Evolutionary conservation across 2,329 filamentous ascomycete genomes (phyloP).

Genomic region (Aspergillus terreus): DNA sequence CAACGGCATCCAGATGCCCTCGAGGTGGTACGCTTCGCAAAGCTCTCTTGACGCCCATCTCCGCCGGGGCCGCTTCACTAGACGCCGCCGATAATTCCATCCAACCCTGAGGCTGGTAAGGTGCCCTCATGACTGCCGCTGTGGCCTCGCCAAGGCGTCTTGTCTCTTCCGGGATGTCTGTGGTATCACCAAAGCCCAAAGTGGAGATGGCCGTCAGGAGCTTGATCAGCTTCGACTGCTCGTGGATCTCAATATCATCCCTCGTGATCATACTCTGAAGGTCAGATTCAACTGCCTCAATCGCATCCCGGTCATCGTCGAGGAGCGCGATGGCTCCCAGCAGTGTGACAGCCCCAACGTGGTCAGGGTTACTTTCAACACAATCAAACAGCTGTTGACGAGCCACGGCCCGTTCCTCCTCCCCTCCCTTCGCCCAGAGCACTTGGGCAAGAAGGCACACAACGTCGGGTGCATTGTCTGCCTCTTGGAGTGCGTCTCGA

Average conservation of each 20-base stretch:
- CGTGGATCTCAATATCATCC: constrained; percentile 57
- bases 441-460: constrained; percentile 86
- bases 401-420: constrained; percentile 70
- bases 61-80: constrained; percentile 55
- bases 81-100: constrained; percentile 63
- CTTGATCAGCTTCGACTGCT: constrained; percentile 68
- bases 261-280: constrained; percentile 68
- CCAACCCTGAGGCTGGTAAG: constrained; percentile 78
- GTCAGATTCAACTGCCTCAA: constrained; percentile 77
- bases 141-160: constrained; percentile 63
- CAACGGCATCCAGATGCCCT: constrained; percentile 64
- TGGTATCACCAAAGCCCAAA: constrained; percentile 47
- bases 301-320: constrained; percentile 71
- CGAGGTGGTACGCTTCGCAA: constrained; percentile 67
- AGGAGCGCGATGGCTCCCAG: constrained; percentile 80
- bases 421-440: constrained; percentile 82
- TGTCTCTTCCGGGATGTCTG: constrained; percentile 41
- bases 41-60: constrained; percentile 81
- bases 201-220: constrained; percentile 72
- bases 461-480: constrained; percentile 71
- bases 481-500: constrained; percentile 73
- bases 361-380: constrained; percentile 68
- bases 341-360: constrained; percentile 75
- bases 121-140: constrained; percentile 75
- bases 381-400: constrained; percentile 75